A percentile compares a stretch with the other conserved stretches of the same genome.
These are phyloP conservation scores for Ganoderma multipileum DNA, from an alignment of 1,284 basidiomycete species.

Conservation along the genomic window DNA sequence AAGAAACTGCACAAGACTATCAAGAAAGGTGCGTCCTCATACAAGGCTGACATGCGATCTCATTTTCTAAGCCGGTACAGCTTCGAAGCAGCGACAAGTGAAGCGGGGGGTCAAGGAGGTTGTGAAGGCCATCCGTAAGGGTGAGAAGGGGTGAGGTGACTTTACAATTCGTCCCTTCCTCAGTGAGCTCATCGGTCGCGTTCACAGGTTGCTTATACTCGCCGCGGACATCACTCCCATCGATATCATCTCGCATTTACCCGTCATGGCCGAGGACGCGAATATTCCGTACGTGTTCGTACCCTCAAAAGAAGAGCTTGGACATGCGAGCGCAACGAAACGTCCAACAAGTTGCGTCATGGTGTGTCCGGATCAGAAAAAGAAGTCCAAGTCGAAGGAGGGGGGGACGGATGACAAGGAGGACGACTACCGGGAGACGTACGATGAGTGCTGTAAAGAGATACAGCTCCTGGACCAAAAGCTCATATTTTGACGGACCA, in stretches of 20 bases:
- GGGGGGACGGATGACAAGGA: slow-evolving; percentile 70
- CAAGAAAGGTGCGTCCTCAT: slow-evolving; percentile 75
- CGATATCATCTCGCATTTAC: slow-evolving; percentile 98
- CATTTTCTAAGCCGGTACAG: slow-evolving; percentile 46
- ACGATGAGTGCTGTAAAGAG: slow-evolving; percentile 86
- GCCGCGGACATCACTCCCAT: slow-evolving; percentile 98
- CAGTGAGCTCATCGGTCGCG: slow-evolving; percentile 15
- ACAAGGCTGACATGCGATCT: background rate
- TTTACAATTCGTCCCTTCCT: slow-evolving; percentile 2
- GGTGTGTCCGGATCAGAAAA: slow-evolving; percentile 83
- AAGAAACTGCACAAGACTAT: slow-evolving; percentile 95
- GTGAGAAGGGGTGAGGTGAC: slow-evolving; percentile 87
- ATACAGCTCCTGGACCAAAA: slow-evolving; percentile 82
- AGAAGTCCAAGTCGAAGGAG: slow-evolving; percentile 72
- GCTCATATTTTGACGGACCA: slow-evolving; percentile 61
- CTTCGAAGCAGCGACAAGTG: slow-evolving; percentile 90
- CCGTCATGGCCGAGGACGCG: slow-evolving; percentile 94
- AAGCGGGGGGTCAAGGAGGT: slow-evolving; percentile 97
- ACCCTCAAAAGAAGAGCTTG: slow-evolving; percentile 92
- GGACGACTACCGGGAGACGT: slow-evolving; percentile 85
- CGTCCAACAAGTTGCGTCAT: slow-evolving; percentile 98
- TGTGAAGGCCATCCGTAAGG: slow-evolving; percentile 94
- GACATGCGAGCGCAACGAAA: slow-evolving; percentile 95
- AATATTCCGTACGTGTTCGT: slow-evolving; percentile 93
- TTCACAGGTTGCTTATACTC: slow-evolving; percentile 81